phyloP scores from a whole-genome alignment of 176 grass and related monocot species.

The Rhynchospora breviuscula region DNA sequence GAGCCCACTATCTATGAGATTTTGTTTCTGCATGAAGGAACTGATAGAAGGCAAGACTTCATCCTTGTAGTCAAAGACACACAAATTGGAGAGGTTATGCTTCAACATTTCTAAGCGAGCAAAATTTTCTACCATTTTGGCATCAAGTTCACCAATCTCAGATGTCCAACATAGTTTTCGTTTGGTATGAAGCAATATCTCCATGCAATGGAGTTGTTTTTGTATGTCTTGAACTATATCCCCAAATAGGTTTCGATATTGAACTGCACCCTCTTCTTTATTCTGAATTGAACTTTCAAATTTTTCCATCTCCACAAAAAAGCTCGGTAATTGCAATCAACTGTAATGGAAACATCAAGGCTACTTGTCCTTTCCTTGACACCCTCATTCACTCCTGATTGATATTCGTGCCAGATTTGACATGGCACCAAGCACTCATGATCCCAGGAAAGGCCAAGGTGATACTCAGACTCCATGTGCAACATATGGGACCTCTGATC shows the following conservation, averaged over 20 bases:
- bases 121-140: neutral
- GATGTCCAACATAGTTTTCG: neutral
- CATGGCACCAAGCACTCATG: neutral
- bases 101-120: neutral
- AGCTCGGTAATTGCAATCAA: neutral
- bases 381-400: neutral
- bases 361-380: neutral
- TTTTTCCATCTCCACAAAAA: neutral
- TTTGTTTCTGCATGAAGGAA: neutral
- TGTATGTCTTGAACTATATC: neutral
- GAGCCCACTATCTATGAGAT: no score
- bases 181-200: neutral
- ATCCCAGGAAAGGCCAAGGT: neutral
- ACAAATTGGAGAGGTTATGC: neutral
- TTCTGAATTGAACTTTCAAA: neutral
- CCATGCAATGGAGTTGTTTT: neutral
- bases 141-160: neutral
- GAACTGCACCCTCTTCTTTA: neutral
- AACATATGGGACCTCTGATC: neutral
- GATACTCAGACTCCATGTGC: neutral
- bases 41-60: neutral
- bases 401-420: neutral
- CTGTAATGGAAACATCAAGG: neutral
- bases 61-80: neutral
- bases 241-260: neutral